A percentile compares a stretch with the other conserved stretches of the same genome.
These are phyloP conservation scores for Clitopilus passeckerianus DNA, from an alignment of 768 basidiomycete genomes.

Conservation along the genomic window DNA sequence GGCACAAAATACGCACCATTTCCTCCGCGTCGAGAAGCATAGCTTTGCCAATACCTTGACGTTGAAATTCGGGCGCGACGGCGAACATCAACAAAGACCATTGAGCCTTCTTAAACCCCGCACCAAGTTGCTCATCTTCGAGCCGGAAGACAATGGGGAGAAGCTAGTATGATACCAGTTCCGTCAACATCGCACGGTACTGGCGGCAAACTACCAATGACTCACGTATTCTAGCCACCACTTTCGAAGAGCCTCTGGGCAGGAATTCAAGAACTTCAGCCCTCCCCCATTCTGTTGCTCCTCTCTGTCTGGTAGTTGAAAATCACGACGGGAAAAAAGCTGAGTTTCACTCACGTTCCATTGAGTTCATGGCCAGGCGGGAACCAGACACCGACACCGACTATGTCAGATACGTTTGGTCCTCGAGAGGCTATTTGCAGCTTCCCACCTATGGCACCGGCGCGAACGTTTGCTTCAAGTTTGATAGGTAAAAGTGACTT, in stretches of 20 bases:
- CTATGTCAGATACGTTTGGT: slow-evolving; percentile 7
- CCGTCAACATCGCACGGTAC: background rate
- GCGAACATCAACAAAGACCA: slow-evolving; percentile 4
- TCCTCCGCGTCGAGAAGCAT: background rate
- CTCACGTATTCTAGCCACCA: slow-evolving; percentile 24
- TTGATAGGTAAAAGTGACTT: slow-evolving; percentile 8
- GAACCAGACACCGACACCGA: slow-evolving; percentile 15
- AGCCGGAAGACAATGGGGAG: slow-evolving; percentile 12
- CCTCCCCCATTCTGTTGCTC: slow-evolving; percentile 22
- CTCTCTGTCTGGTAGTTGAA: background rate
- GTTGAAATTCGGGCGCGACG: slow-evolving; percentile 1
- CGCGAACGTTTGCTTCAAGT: slow-evolving; percentile 9
- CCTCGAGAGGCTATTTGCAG: slow-evolving; percentile 11
- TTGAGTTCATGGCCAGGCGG: slow-evolving; percentile 9
- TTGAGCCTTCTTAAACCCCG: slow-evolving; percentile 4
- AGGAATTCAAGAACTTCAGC: slow-evolving; percentile 17
- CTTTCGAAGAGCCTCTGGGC: slow-evolving; percentile 7
- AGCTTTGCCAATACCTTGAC: slow-evolving; percentile 7
- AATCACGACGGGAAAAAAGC: background rate
- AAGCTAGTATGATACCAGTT: slow-evolving; percentile 8
- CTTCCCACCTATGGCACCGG: slow-evolving; percentile 11
- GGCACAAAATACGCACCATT: background rate
- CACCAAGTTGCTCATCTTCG: slow-evolving; percentile 9
- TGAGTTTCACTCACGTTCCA: slow-evolving; percentile 7
- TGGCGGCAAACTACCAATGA: no score